Evolutionary conservation across 2,329 filamentous ascomycete genomes (phyloP), one percentile per base, ranked within the genome.

Genomic region (Zymoseptoria crescenta): DNA sequence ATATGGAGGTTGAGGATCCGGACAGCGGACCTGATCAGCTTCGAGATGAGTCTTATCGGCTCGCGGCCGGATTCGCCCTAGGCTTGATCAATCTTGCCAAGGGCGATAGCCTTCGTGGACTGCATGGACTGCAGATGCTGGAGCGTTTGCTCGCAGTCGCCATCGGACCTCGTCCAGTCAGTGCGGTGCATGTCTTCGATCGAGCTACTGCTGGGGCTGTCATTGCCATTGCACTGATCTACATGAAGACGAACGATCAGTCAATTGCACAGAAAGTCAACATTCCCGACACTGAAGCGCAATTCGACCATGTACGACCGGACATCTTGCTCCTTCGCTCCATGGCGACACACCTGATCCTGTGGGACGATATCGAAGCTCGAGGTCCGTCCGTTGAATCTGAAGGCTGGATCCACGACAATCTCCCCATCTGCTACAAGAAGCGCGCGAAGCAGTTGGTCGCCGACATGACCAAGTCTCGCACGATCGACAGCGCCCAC

Each of bases 61-160:
- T 99, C 41, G 92, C 94, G 8, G 92, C 95, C 19, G 95, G 94
- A 0, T 96, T 96, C 68, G 88, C 95, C 0, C 81, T 99, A 0
- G 94, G 94, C 0, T 87, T 95, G 65, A 96, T 99, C 74, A 99
- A 99, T 72, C 78, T 99, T 1, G 94, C 88, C 58, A 95, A 93
- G 70, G 95, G 94, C 20, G 88, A 85, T 61, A 89, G 96, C 68
- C 79, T 97, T 28, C 87, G 87, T 69, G 93, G 93, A 8, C 80
- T 99, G 53, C 89, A 96, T 65, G 94, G 97, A 69, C 96, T 99
- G 91, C 85, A 87, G 52, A 83, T 99, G 8, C 89, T 94, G 0
- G 93, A 97, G 70, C 87, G 94, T 62, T 80, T 99, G 9, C 81
- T 99, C 52, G 83, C 87, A 0, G 83, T 96, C 55, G 93, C 94